Evolutionary conservation across 2,329 filamentous ascomycete genomes (phyloP).

Genomic region (Aspergillus sp.): DNA sequence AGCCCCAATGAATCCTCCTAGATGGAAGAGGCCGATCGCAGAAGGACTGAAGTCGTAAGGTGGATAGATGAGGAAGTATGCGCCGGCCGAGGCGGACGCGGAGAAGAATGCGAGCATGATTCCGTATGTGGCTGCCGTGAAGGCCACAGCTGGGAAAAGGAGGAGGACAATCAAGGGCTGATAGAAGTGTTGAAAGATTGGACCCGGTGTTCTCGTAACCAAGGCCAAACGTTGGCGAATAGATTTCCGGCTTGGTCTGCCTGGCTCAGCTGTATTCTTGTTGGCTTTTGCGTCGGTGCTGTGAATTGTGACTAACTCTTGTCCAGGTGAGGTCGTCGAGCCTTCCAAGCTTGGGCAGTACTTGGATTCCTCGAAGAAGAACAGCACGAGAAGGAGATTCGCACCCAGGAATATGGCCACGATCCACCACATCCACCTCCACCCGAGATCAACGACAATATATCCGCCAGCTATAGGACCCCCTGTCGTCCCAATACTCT

Average conservation of each 20-base stretch:
- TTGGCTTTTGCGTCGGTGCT: too few relatives aligned
- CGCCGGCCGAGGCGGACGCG: not conserved
- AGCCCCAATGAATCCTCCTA: not conserved
- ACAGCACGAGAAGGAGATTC: slow-evolving; percentile 42
- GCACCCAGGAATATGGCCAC: slow-evolving; percentile 41
- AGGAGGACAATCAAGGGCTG: not conserved
- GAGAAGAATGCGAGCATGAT: not conserved
- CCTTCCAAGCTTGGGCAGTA: slow-evolving; percentile 18
- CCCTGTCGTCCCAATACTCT: slow-evolving; percentile 33
- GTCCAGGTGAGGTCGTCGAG: not conserved
- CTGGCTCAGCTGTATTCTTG: too few relatives aligned
- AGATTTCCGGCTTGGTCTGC: not conserved
- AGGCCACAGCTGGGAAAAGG: not conserved
- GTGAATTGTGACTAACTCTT: not conserved
- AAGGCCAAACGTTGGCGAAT: not conserved
- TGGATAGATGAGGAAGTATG: not conserved
- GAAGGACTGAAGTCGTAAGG: not conserved
- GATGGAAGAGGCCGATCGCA: not conserved
- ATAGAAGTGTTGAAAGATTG: not conserved
- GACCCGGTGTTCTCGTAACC: not conserved
- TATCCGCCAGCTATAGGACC: slow-evolving; percentile 34
- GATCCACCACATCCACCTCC: slow-evolving; percentile 54
- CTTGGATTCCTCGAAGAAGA: slow-evolving; percentile 47
- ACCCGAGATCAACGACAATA: slow-evolving; percentile 43
- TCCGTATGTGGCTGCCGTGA: not conserved